phyloP scores from a whole-genome alignment of 2,329 filamentous ascomycete genomes.

The Colletotrichum coccodes region DNA sequence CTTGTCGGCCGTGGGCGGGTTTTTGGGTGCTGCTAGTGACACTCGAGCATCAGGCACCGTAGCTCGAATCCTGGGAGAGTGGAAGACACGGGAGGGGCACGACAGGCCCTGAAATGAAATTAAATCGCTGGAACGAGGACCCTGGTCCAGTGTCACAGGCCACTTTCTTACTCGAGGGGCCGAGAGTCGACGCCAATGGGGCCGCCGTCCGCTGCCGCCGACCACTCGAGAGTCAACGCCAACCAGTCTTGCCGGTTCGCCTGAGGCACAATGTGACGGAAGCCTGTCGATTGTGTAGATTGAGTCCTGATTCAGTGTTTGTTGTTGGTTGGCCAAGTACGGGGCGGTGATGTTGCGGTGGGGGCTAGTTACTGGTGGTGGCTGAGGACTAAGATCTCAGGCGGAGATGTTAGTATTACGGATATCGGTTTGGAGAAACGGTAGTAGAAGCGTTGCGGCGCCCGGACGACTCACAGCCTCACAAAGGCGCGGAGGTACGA shows the following conservation, averaged over 20 bases:
- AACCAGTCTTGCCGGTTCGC: not conserved
- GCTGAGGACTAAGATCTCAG: slow-evolving; percentile 21
- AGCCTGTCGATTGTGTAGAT: slow-evolving; percentile 9
- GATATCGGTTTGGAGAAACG: not conserved
- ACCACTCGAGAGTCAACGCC: not conserved
- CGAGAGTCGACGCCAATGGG: not conserved
- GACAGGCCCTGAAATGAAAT: slow-evolving; percentile 33
- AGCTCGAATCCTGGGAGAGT: slow-evolving; percentile 15
- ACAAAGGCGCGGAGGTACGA: not conserved
- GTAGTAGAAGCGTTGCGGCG: slow-evolving; percentile 5
- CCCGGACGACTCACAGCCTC: slow-evolving; percentile 9
- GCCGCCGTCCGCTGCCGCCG: not conserved
- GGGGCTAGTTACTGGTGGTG: not conserved
- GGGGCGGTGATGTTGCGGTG: not conserved
- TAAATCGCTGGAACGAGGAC: slow-evolving; percentile 30
- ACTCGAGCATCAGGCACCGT: slow-evolving; percentile 22
- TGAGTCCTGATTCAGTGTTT: not conserved
- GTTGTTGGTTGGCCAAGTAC: not conserved
- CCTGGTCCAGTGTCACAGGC: slow-evolving; percentile 21
- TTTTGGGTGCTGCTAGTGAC: slow-evolving; percentile 28
- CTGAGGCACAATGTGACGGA: slow-evolving; percentile 1
- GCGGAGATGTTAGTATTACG: slow-evolving; percentile 15
- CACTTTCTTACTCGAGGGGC: not conserved
- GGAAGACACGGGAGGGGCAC: slow-evolving; percentile 21
- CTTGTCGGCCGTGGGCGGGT: slow-evolving; percentile 8